Evolutionary conservation across 257 asterid genomes (phyloP).

Genomic region (Ilex asprella): DNA sequence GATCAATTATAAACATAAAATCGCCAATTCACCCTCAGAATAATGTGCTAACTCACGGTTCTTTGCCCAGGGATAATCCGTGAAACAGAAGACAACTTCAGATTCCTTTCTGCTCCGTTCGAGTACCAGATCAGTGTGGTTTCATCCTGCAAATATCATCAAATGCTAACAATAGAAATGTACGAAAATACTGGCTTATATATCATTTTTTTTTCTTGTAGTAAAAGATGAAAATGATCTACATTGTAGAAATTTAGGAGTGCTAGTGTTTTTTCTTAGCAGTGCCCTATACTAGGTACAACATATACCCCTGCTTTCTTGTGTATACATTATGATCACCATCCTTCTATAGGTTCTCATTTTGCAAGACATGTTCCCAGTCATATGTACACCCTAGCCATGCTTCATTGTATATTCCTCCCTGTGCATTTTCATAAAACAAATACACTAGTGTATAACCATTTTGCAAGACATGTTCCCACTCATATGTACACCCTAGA

Average conservation of each 20-base stretch:
- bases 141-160: conserved; percentile 63
- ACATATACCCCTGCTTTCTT: too few relatives aligned
- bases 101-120: conserved; percentile 75
- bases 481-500: too few relatives aligned
- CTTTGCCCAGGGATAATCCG: conserved; percentile 93
- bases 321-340: too few relatives aligned
- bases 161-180: conserved; percentile 4
- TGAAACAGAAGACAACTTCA: conserved; percentile 69
- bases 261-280: too few relatives aligned
- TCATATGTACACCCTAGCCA: too few relatives aligned
- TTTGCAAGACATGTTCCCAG: too few relatives aligned
- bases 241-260: not conserved
- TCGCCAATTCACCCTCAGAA: conserved; percentile 15
- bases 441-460: not conserved
- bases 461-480: too few relatives aligned
- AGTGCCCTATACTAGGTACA: too few relatives aligned
- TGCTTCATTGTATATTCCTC: too few relatives aligned
- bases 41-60: conserved; percentile 66
- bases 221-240: not conserved
- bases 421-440: too few relatives aligned
- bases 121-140: conserved; percentile 83
- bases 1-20: conserved; percentile 18
- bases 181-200: conserved; percentile 6
- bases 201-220: not conserved
- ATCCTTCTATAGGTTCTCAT: too few relatives aligned